These are phyloP conservation scores for Phlyctochytrium bullatum DNA, from an alignment of 192 early-diverging fungal genomes.

Conservation along the genomic window DNA sequence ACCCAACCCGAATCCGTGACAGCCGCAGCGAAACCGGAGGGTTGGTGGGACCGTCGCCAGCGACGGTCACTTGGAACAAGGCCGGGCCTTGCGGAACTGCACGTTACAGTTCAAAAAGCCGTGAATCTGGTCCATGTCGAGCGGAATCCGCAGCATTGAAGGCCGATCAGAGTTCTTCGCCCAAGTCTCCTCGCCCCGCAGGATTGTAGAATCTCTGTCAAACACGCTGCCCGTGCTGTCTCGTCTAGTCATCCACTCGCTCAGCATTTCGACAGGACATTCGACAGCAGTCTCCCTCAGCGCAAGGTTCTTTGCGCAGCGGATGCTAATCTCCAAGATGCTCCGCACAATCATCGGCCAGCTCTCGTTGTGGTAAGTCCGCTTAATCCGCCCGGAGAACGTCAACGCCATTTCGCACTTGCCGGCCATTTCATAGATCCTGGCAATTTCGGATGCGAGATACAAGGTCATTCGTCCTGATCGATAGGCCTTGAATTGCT, in stretches of 20 bases:
- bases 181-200: conserved; percentile 22
- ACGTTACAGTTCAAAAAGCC: conserved; percentile 48
- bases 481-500: conserved; percentile 76
- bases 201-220: too few species aligned
- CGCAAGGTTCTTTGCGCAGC: conserved; percentile 69
- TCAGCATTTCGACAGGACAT: conserved; percentile 69
- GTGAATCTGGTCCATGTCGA: conserved; percentile 67
- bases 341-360: conserved; percentile 72
- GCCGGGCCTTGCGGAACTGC: conserved; percentile 37
- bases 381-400: conserved; percentile 86
- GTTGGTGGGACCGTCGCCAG: conserved; percentile 15
- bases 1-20: conserved; percentile 49
- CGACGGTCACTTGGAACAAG: conserved; percentile 55
- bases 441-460: conserved; percentile 84
- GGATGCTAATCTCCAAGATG: conserved; percentile 61
- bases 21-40: conserved; percentile 51
- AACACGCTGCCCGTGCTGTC: conserved; percentile 25
- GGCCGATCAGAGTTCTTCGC: neutral
- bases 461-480: conserved; percentile 77
- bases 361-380: conserved; percentile 83
- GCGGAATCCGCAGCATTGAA: conserved; percentile 7
- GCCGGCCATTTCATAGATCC: conserved; percentile 71
- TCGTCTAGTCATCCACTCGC: conserved; percentile 31
- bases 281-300: conserved; percentile 61
- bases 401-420: conserved; percentile 83